Conservation (phyloP, 768 basidiomycete species). For the Obba rivulosa region DNA sequence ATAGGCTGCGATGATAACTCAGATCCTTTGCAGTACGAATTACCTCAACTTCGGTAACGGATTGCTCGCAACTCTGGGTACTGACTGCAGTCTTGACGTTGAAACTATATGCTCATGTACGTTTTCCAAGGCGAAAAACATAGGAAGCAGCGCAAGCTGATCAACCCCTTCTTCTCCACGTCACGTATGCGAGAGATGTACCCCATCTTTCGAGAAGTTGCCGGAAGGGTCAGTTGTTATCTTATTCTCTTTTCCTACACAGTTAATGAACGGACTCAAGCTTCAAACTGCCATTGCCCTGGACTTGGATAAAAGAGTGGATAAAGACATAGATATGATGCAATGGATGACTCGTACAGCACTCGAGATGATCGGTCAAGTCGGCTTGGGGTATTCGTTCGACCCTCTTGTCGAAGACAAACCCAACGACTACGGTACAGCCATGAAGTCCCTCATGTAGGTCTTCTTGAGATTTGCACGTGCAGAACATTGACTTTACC, state of each 20-base stretch:
- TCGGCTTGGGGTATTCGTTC: slow-evolving; percentile 21
- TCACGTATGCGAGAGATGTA: slow-evolving; percentile 9
- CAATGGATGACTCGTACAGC: slow-evolving; percentile 22
- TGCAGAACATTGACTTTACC: not conserved
- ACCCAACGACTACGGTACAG: slow-evolving; percentile 17
- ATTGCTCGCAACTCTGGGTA: slow-evolving; percentile 7
- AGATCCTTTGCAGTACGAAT: slow-evolving; percentile 1
- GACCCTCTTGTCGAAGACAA: slow-evolving; percentile 17
- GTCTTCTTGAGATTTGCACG: not conserved
- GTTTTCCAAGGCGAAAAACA: slow-evolving; percentile 14
- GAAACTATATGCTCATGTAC: not conserved
- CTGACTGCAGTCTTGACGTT: not conserved
- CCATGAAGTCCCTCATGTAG: slow-evolving; percentile 16
- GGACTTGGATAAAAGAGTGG: slow-evolving; percentile 1
- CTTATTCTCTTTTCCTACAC: not conserved
- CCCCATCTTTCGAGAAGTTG: slow-evolving; percentile 13
- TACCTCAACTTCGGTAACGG: slow-evolving; percentile 7
- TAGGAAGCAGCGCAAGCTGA: slow-evolving; percentile 17
- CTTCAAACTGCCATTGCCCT: slow-evolving; percentile 13
- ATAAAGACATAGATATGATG: slow-evolving; percentile 16
- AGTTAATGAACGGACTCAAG: slow-evolving; percentile 1
- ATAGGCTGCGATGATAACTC: not conserved
- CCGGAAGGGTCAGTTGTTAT: slow-evolving; percentile 4
- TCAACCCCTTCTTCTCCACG: slow-evolving; percentile 12
- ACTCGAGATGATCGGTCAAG: slow-evolving; percentile 22